Evolutionary conservation across 495 filamentous ascomycete genomes (phyloP), one percentile per base, ranked within the genome.

Genomic region (Bacidia gigantensis): DNA sequence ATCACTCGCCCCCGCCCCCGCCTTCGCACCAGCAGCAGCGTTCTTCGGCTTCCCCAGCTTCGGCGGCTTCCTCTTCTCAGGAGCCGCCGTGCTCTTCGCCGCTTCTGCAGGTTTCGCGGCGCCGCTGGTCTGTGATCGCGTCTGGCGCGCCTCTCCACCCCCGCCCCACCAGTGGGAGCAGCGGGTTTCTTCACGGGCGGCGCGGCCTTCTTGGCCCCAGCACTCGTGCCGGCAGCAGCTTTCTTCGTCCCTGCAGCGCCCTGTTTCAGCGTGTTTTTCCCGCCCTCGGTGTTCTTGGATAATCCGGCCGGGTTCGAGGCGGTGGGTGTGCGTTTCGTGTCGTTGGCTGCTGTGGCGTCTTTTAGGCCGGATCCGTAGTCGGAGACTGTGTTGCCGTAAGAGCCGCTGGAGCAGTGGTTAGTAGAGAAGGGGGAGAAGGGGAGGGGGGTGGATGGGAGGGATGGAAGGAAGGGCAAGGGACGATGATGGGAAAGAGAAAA

Each of bases 321-420:
- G 9, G 53, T 55, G 32, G 41, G 47, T 3, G 38, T 45, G 11
- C 48, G 35, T 3, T 2, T 2, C 2, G 24, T 12, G 11, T 46
- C 52, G 23, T 3, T 7, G 24, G 53, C 53, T 12, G 11, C 42
- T 23, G 53, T 50, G 14, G 35, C 29, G 40, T 55, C 53, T 24
- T 55, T 55, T 2, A 55, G 50, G 38, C 53, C 47, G 10, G 49
- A 50, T 21, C 47, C 53, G 47, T 55, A 55, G 40, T 55, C 41
- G 22, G 53, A 55, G 12, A 23, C 40, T 3, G 22, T 51, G 46
- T 39, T 23, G 21, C 38, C 47, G 41, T 44, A 17, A 17, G 12
- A 22, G 9, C 20, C 12, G 41, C 14, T 44, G 12, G 32, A n/a
- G 32, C 10, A 10, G 32, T n/a, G 32, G 10, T 39, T 44, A 17